Conservation (phyloP, 192 early-diverging fungal species). For the Entophlyctis helioformis region DNA sequence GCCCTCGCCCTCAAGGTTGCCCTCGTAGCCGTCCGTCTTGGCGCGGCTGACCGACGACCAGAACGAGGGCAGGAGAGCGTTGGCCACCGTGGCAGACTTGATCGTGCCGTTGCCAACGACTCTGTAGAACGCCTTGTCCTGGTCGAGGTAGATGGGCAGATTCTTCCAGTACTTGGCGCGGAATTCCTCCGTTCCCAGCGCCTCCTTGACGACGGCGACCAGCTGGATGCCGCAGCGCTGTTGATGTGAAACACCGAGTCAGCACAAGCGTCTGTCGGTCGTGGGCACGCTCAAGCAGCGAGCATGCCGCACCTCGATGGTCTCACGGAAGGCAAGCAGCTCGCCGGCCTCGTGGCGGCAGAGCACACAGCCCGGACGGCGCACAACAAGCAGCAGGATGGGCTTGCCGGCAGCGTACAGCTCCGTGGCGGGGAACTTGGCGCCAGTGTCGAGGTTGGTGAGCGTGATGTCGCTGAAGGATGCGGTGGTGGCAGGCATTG, state of each 20-base stretch:
- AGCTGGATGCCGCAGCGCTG: constrained; percentile 10
- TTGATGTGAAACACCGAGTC: too few species aligned
- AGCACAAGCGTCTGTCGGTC: too few species aligned
- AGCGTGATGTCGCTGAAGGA: too few species aligned
- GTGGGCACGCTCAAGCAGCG: too few species aligned
- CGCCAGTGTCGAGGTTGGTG: too few species aligned
- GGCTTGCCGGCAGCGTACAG: too few species aligned
- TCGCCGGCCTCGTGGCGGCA: constrained; percentile 26
- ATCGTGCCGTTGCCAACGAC: constrained; percentile 17
- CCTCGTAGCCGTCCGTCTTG: constrained; percentile 14
- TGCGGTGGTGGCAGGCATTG: too few species aligned
- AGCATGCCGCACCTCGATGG: too few species aligned
- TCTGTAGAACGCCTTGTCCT: constrained; percentile 22
- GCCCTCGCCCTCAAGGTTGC: constrained; percentile 30
- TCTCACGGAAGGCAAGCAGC: constrained; percentile 13
- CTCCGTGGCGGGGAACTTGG: too few species aligned
- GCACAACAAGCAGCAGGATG: constrained; percentile 2
- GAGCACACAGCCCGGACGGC: constrained; percentile 27
- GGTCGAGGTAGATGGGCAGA: constrained; percentile 23
- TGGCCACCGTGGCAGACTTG: constrained; percentile 12
- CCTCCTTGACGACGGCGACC: constrained; percentile 24
- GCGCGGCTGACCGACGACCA: constrained; percentile 17
- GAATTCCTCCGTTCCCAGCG: constrained; percentile 23
- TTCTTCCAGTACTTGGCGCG: constrained; percentile 23
- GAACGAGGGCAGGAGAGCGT: constrained; percentile 11